Evolutionary conservation across 371 early-diverging fungal species (phyloP).

Genomic region (Circinella minor): DNA sequence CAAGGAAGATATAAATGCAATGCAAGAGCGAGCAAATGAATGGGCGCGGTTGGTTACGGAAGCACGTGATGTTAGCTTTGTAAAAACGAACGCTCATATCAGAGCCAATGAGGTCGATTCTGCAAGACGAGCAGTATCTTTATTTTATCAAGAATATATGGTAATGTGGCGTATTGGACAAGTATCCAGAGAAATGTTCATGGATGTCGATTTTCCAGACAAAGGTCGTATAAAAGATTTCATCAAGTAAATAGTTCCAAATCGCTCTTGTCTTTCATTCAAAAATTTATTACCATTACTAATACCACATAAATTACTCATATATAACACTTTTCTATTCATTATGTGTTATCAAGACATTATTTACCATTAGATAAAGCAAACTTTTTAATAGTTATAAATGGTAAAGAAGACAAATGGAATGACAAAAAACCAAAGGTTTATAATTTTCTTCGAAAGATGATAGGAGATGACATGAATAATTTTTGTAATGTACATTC

Average conservation of each 20-base stretch:
- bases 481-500: no score
- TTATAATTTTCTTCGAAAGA: constrained; percentile 8
- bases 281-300: no score
- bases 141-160: constrained; percentile 17
- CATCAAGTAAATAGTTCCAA: no score
- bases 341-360: no score
- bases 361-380: constrained; percentile 12
- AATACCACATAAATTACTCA: no score
- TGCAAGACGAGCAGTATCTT: not conserved
- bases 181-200: constrained; percentile 11
- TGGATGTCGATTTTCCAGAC: constrained; percentile 16
- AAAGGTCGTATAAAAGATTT: constrained; percentile 7
- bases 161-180: constrained; percentile 15
- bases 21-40: not conserved
- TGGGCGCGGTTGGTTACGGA: not conserved
- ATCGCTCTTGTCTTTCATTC: no score
- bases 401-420: not conserved
- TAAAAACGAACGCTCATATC: not conserved
- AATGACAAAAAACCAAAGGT: not conserved
- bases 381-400: constrained; percentile 8
- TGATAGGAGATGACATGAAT: not conserved
- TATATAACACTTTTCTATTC: no score
- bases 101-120: constrained; percentile 6
- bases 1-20: not conserved
- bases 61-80: not conserved